Percentiles rank a stretch among this genome's conserved stretches.
These are phyloP conservation scores for Ceratobasidium sp. DNA, from an alignment of 1,284 basidiomycete species.

Conservation along the genomic window DNA sequence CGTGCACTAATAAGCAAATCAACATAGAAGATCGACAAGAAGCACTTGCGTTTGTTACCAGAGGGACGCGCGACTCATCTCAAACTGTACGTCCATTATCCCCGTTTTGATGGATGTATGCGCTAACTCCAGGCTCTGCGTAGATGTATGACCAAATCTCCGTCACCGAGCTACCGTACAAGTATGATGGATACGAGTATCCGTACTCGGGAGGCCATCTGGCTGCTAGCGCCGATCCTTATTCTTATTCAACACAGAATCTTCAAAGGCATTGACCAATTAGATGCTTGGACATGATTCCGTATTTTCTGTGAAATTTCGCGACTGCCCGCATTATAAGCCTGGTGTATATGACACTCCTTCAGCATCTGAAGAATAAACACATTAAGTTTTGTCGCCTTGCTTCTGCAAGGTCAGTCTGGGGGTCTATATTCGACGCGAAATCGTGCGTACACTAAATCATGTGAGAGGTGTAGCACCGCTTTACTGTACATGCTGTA, in stretches of 20 bases:
- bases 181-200: constrained; percentile 16
- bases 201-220: not conserved
- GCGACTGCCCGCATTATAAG: not conserved
- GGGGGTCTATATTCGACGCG: too few species aligned
- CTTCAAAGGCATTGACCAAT: not conserved
- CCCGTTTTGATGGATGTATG: not conserved
- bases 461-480: too few species aligned
- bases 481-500: too few species aligned
- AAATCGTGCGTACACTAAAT: too few species aligned
- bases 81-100: not conserved
- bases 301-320: not conserved
- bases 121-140: not conserved
- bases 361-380: too few species aligned
- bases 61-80: not conserved
- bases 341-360: too few species aligned
- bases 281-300: not conserved
- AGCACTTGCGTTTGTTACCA: not conserved
- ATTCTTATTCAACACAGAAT: not conserved
- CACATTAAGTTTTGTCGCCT: too few species aligned
- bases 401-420: too few species aligned
- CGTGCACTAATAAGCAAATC: not conserved
- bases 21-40: constrained; percentile 6
- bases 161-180: not conserved
- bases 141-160: constrained; percentile 2
- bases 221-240: not conserved